Evolutionary conservation across 148 eudicot species (phyloP).

Genomic region (Simmondsia chinensis): DNA sequence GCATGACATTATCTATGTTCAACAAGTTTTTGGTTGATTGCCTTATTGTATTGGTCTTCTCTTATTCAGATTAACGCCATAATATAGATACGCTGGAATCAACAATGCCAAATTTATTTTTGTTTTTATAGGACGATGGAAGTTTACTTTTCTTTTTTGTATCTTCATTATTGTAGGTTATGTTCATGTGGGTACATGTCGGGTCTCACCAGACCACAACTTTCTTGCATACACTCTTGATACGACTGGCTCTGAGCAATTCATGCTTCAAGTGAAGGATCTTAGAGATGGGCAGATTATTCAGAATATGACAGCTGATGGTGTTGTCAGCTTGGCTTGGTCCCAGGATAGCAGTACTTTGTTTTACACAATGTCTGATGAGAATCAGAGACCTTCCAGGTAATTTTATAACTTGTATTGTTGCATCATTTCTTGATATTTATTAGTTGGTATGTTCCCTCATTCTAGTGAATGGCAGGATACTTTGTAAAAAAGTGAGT

Average conservation of each 20-base stretch:
- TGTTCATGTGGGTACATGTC: constrained; percentile 92
- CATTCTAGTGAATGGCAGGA: constrained; percentile 34
- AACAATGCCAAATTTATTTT: too few relatives aligned
- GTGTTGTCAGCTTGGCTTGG: constrained; percentile 94
- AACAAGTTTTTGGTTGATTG: too few relatives aligned
- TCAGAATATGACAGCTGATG: constrained; percentile 37
- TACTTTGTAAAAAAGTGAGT: constrained; percentile 48
- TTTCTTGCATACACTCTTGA: constrained; percentile 89
- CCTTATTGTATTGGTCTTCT: too few relatives aligned
- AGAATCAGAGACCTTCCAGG: constrained; percentile 91
- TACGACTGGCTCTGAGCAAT: constrained; percentile 61
- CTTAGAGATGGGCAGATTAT: constrained; percentile 35
- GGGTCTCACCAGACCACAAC: constrained; percentile 88
- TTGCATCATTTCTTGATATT: constrained; percentile 8
- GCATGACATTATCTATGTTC: too few relatives aligned
- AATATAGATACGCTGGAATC: too few relatives aligned
- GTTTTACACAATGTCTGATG: constrained; percentile 70
- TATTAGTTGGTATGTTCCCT: constrained; percentile 10
- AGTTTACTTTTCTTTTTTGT: constrained; percentile 1
- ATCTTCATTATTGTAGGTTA: constrained; percentile 48
- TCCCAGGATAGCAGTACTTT: constrained; percentile 58
- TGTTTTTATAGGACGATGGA: background rate
- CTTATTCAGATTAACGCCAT: too few relatives aligned
- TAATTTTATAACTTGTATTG: constrained; percentile 13
- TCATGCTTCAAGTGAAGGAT: constrained; percentile 79